Conservation (phyloP, 495 filamentous ascomycete genomes). For the Mycothermus thermophilus region DNA sequence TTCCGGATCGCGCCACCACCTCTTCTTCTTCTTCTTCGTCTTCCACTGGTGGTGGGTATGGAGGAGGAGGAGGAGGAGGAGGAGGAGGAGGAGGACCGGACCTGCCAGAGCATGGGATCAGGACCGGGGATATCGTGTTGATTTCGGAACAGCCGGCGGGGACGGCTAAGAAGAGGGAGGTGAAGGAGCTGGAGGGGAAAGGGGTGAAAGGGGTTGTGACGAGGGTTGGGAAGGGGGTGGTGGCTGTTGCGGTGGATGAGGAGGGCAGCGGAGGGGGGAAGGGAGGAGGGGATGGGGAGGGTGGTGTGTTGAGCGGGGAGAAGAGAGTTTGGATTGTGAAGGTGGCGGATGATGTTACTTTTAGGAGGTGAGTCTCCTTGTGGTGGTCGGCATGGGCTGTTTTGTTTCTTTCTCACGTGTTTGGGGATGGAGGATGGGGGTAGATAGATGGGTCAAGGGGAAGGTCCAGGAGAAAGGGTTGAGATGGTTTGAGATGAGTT, state of each 20-base stretch:
- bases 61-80: conserved; percentile 5
- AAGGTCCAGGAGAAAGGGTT: no score
- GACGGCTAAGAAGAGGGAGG: conserved; percentile 58
- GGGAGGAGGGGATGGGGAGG: conserved; percentile 55
- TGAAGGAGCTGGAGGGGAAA: conserved; percentile 44
- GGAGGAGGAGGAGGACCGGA: conserved; percentile 18
- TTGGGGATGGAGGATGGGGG: not conserved
- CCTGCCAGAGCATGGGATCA: conserved; percentile 68
- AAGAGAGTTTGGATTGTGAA: conserved; percentile 60
- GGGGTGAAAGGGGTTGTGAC: conserved; percentile 76
- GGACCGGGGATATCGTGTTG: conserved; percentile 76
- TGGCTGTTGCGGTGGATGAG: conserved; percentile 57
- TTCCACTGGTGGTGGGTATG: conserved; percentile 18
- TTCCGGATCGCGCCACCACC: conserved; percentile 48
- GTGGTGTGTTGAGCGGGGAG: conserved; percentile 43
- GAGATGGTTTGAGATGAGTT: not conserved
- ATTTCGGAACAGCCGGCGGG: conserved; percentile 61
- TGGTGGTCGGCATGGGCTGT: no score
- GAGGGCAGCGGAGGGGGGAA: conserved; percentile 44
- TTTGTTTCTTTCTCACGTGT: no score
- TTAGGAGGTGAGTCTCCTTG: conserved; percentile 45
- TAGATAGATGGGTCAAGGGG: no score
- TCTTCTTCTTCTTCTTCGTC: not conserved
- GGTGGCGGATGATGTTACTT: conserved; percentile 89
- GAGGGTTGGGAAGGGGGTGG: conserved; percentile 44